Evolutionary conservation across 1,284 basidiomycete genomes (phyloP).

Genomic region (Xerocomus nothofagi): DNA sequence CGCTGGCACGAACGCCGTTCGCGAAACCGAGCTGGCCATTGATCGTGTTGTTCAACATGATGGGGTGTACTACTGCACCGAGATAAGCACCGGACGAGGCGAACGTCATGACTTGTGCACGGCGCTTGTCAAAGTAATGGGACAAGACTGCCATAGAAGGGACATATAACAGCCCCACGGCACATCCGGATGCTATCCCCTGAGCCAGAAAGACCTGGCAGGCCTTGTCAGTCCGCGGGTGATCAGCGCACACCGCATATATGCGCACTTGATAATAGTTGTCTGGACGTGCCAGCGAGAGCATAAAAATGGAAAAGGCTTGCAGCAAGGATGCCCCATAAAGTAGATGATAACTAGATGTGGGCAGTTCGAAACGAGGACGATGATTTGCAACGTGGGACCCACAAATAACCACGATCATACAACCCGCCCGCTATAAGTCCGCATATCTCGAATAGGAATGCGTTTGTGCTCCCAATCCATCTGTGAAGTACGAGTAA

Average conservation of each 20-base stretch:
- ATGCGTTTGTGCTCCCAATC: conserved; percentile 51
- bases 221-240: background rate
- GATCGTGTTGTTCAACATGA: conserved; percentile 45
- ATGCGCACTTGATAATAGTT: conserved; percentile 36
- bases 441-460: conserved; percentile 40
- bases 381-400: background rate
- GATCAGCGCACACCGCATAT: background rate
- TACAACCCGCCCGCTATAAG: conserved; percentile 37
- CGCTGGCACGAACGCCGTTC: conserved; percentile 36
- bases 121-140: conserved; percentile 38
- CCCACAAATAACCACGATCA: conserved; percentile 39
- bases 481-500: conserved; percentile 35
- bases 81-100: conserved; percentile 39
- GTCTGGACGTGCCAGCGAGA: conserved; percentile 36
- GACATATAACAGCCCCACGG: conserved; percentile 35
- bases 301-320: conserved; percentile 38
- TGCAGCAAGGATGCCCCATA: conserved; percentile 34
- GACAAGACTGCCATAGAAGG: conserved; percentile 38
- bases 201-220: conserved; percentile 38
- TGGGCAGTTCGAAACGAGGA: background rate
- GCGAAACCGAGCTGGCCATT: conserved; percentile 32
- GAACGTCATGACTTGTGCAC: conserved; percentile 36
- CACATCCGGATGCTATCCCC: conserved; percentile 37
- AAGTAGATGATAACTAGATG: conserved; percentile 27
- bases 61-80: conserved; percentile 38